phyloP scores from a whole-genome alignment of 2,329 filamentous ascomycete genomes.

The Aspergillus transmontanensis region DNA sequence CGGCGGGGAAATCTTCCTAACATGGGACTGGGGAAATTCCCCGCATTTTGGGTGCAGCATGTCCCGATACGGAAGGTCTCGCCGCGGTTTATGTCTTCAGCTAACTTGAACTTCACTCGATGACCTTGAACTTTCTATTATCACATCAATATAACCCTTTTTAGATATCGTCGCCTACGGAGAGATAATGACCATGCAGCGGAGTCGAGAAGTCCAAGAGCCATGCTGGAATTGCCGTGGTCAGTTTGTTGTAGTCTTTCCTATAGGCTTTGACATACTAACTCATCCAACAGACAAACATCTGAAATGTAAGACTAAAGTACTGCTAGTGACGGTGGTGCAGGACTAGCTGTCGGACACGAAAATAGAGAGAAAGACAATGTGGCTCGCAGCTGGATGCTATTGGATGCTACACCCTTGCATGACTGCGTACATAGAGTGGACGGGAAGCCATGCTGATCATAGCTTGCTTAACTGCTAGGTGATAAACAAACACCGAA shows the following conservation, averaged over 20 bases:
- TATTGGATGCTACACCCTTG: not conserved
- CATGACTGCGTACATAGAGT: not conserved
- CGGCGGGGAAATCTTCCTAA: not conserved
- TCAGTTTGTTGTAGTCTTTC: not conserved
- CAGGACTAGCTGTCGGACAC: not conserved
- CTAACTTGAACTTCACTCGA: not conserved
- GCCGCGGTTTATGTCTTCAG: not conserved
- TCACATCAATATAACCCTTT: not conserved
- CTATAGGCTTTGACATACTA: not conserved
- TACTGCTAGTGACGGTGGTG: not conserved
- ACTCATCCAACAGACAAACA: not conserved
- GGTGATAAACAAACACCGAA: slow-evolving; percentile 20
- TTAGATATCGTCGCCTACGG: not conserved
- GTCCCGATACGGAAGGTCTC: not conserved
- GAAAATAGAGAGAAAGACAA: not conserved
- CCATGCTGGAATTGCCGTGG: slow-evolving; percentile 3
- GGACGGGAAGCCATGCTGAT: not conserved
- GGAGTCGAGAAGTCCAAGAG: not conserved
- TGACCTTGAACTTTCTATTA: not conserved
- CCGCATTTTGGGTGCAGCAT: not conserved
- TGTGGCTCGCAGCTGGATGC: not conserved
- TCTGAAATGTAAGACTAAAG: not conserved
- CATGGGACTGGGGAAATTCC: not conserved
- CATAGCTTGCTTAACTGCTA: not conserved
- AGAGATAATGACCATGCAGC: not conserved